Percentiles rank a stretch among this genome's conserved stretches.
phyloP scores from a whole-genome alignment of 2,329 filamentous ascomycete genomes.

The Aureobasidium sp. region DNA sequence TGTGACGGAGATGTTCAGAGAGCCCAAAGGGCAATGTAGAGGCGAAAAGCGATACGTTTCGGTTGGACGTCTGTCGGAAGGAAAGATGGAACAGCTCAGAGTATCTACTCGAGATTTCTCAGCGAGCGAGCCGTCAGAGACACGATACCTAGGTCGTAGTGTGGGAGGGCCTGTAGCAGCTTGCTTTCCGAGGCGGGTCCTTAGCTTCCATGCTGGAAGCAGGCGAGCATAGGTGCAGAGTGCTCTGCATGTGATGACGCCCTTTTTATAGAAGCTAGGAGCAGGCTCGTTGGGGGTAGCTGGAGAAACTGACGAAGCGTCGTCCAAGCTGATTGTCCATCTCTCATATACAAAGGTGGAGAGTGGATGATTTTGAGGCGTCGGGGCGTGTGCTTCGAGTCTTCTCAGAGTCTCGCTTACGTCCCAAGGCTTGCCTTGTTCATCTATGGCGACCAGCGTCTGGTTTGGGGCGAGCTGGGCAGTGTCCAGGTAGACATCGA shows the following conservation, averaged over 20 bases:
- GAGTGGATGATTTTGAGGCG: slow-evolving; percentile 41
- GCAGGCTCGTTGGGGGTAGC: slow-evolving; percentile 53
- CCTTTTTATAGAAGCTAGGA: slow-evolving; percentile 93
- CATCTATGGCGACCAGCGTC: slow-evolving; percentile 79
- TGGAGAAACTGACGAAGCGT: slow-evolving; percentile 48
- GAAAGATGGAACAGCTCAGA: slow-evolving; percentile 63
- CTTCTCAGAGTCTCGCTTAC: slow-evolving; percentile 74
- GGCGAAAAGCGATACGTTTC: slow-evolving; percentile 76
- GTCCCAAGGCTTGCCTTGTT: slow-evolving; percentile 87
- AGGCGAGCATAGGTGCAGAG: slow-evolving; percentile 77
- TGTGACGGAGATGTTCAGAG: slow-evolving; percentile 71
- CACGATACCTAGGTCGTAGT: slow-evolving; percentile 72
- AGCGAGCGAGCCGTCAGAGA: slow-evolving; percentile 50
- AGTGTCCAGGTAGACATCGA: slow-evolving; percentile 68
- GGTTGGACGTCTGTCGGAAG: slow-evolving; percentile 44
- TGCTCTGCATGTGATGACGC: slow-evolving; percentile 87
- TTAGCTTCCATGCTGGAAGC: slow-evolving; percentile 79
- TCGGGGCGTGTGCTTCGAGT: slow-evolving; percentile 42
- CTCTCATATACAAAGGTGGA: slow-evolving; percentile 81
- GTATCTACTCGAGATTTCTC: slow-evolving; percentile 55
- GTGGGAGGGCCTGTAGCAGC: slow-evolving; percentile 50
- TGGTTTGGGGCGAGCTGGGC: slow-evolving; percentile 75
- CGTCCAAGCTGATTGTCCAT: slow-evolving; percentile 80
- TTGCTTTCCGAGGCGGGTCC: slow-evolving; percentile 65
- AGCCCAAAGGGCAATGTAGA: slow-evolving; percentile 78